Evolutionary conservation across 1,284 basidiomycete species (phyloP).

Genomic region (Cerrena zonata): DNA sequence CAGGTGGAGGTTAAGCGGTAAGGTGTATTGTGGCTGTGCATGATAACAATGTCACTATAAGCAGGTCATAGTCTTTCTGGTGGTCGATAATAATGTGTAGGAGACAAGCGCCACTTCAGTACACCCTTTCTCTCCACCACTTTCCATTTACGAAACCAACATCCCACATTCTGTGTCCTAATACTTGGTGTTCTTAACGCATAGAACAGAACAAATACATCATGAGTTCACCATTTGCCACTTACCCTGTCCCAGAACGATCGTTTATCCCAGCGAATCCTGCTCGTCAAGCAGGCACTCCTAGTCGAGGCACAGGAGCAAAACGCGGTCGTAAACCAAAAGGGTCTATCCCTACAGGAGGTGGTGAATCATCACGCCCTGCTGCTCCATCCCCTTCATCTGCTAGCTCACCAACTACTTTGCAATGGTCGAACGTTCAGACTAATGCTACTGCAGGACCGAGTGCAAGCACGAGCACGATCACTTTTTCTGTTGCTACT

Average conservation of each 20-base stretch:
- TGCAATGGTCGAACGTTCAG: constrained; percentile 20
- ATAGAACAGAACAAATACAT: too few species aligned
- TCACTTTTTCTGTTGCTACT: not conserved
- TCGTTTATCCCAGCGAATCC: constrained; percentile 32
- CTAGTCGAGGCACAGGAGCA: constrained; percentile 39
- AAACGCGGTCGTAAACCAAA: constrained; percentile 59
- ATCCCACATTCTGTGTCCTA: too few species aligned
- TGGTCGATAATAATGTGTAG: too few species aligned
- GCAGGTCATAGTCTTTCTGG: too few species aligned
- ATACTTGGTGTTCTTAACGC: too few species aligned
- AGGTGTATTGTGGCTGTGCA: not conserved
- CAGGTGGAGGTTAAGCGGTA: not conserved
- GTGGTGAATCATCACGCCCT: constrained; percentile 18
- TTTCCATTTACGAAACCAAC: too few species aligned
- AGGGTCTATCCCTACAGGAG: constrained; percentile 26
- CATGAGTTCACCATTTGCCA: constrained; percentile 26
- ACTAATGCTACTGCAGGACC: constrained; percentile 13
- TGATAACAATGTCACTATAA: too few species aligned
- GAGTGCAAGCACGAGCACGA: not conserved
- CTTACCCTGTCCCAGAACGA: constrained; percentile 24
- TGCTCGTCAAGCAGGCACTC: constrained; percentile 23
- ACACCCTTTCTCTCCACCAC: too few species aligned
- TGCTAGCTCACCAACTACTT: constrained; percentile 15
- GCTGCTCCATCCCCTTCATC: constrained; percentile 15
- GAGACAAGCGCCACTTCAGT: too few species aligned